phyloP scores from a whole-genome alignment of 805 yeast species.

The Lipomyces japonicus region DNA sequence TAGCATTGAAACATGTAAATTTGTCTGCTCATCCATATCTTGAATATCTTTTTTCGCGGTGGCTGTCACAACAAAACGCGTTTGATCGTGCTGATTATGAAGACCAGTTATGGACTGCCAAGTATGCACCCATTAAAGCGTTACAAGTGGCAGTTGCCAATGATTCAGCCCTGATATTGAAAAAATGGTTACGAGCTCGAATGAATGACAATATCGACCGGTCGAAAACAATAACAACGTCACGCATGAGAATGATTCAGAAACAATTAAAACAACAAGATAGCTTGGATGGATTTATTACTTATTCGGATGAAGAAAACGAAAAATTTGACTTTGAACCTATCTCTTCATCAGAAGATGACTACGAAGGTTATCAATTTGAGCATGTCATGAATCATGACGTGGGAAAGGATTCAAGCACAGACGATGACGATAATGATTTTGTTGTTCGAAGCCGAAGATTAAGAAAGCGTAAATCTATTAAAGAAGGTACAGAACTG shows the following conservation, averaged over 20 bases:
- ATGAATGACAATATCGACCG: conserved; percentile 27
- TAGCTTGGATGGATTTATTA: conserved; percentile 29
- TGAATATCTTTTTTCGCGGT: conserved; percentile 5
- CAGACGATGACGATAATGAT: conserved; percentile 6
- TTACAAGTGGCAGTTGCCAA: conserved; percentile 50
- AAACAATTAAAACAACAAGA: conserved; percentile 1
- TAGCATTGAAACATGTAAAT: conserved; percentile 7
- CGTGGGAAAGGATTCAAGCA: neutral
- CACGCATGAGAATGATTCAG: neutral
- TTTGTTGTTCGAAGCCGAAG: conserved; percentile 1
- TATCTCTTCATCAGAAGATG: conserved; percentile 24
- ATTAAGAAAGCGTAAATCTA: neutral
- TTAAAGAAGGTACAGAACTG: too few relatives aligned
- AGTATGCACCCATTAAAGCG: conserved; percentile 29
- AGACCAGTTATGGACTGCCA: conserved; percentile 32
- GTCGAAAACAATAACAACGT: conserved; percentile 1
- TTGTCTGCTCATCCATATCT: conserved; percentile 13
- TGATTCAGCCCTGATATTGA: conserved; percentile 43
- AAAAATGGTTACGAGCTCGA: conserved; percentile 53
- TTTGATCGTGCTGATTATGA: conserved; percentile 34
- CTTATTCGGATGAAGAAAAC: conserved; percentile 39
- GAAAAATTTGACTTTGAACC: conserved; percentile 26
- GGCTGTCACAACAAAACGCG: conserved; percentile 13
- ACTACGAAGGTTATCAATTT: neutral
- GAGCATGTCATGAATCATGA: neutral